A percentile compares a stretch with the other conserved stretches of the same genome.
phyloP scores from a whole-genome alignment of 495 filamentous ascomycete genomes.

The Penicillium steckii region DNA sequence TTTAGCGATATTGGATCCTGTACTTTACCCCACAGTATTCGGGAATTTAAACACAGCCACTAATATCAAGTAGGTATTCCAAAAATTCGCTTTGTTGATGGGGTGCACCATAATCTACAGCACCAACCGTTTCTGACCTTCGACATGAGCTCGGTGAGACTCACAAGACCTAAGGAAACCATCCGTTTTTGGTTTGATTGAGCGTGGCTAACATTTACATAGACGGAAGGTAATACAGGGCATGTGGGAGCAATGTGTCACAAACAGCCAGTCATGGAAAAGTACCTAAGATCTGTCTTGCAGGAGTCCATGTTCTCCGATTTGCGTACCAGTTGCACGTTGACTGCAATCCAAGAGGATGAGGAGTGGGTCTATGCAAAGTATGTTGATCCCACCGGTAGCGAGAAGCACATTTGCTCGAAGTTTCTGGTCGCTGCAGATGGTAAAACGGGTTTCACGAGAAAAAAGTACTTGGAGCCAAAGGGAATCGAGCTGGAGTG shows the following conservation, averaged over 20 bases:
- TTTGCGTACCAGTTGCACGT: conserved; percentile 33
- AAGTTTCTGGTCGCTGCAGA: conserved; percentile 50
- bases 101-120: too few relatives aligned
- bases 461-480: conserved; percentile 50
- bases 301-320: conserved; percentile 24
- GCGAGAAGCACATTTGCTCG: conserved; percentile 20
- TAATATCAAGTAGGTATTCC: too few relatives aligned
- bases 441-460: conserved; percentile 48
- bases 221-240: conserved; percentile 14
- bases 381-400: conserved; percentile 31
- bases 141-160: too few relatives aligned
- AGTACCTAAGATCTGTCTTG: conserved; percentile 24
- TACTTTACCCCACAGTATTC: too few relatives aligned
- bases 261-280: conserved; percentile 24
- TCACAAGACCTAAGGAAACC: too few relatives aligned
- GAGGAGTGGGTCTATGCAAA: conserved; percentile 29
- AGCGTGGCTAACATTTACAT: too few relatives aligned
- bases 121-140: too few relatives aligned
- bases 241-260: conserved; percentile 11
- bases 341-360: conserved; percentile 29
- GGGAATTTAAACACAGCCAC: too few relatives aligned
- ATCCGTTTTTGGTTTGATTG: too few relatives aligned
- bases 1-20: too few relatives aligned
- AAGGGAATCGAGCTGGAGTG: conserved; percentile 41
- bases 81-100: too few relatives aligned